Percentiles rank a stretch among this genome's conserved stretches.
phyloP scores from a whole-genome alignment of 2,329 filamentous ascomycete genomes.

The Fonsecaea monophora region DNA sequence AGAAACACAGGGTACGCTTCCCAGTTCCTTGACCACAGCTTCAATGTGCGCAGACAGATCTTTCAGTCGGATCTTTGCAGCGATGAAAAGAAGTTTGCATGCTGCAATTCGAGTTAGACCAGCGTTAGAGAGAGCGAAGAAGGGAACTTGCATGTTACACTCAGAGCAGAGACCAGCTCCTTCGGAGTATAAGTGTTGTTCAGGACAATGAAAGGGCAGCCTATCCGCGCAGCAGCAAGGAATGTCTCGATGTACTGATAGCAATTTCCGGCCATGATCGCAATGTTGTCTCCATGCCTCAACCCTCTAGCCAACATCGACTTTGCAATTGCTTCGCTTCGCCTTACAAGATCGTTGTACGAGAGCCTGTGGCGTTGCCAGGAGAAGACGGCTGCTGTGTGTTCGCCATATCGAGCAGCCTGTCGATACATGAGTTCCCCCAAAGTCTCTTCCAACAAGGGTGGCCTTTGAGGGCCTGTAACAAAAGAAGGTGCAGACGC shows the following conservation, averaged over 20 bases:
- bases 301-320: conserved; percentile 30
- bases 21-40: conserved; percentile 55
- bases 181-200: conserved; percentile 45
- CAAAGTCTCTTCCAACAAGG: conserved; percentile 43
- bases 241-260: conserved; percentile 33
- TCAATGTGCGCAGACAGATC: conserved; percentile 38
- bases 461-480: conserved; percentile 18
- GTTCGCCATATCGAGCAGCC: conserved; percentile 50
- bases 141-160: conserved; percentile 21
- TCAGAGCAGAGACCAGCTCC: conserved; percentile 25
- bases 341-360: conserved; percentile 73
- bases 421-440: conserved; percentile 53
- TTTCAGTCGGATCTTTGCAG: conserved; percentile 36
- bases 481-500: conserved; percentile 17
- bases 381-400: conserved; percentile 51
- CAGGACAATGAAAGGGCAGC: conserved; percentile 44
- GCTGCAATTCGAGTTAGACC: conserved; percentile 6
- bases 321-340: conserved; percentile 29
- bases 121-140: neutral
- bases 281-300: conserved; percentile 30
- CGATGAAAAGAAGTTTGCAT: conserved; percentile 43
- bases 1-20: conserved; percentile 73
- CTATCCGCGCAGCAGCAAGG: conserved; percentile 45
- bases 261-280: conserved; percentile 34
- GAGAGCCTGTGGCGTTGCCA: conserved; percentile 66